Conservation (phyloP, 768 basidiomycete species). For the Lactarius quietus region DNA sequence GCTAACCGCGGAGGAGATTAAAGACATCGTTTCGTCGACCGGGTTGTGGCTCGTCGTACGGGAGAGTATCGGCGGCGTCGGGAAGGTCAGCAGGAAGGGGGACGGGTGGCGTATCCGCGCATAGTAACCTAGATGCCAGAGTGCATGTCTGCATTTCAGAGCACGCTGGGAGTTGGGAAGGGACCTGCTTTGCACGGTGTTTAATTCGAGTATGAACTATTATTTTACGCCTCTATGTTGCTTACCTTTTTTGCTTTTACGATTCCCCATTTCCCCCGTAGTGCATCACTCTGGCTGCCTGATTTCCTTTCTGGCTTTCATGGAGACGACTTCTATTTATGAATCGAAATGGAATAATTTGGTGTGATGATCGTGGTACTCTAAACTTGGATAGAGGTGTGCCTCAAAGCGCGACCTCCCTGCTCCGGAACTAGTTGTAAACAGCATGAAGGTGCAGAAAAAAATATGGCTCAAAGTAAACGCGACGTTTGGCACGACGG, state of each 20-base stretch:
- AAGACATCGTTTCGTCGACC: slow-evolving; percentile 85
- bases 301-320: not conserved
- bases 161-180: not conserved
- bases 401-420: no score
- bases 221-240: not conserved
- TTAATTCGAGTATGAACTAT: not conserved
- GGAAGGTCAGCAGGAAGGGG: slow-evolving; percentile 71
- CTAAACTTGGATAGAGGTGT: no score
- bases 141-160: not conserved
- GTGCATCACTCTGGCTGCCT: not conserved
- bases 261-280: not conserved
- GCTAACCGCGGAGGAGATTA: slow-evolving; percentile 88
- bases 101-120: slow-evolving; percentile 75
- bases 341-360: not conserved
- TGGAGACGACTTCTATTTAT: not conserved
- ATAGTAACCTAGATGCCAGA: slow-evolving; percentile 31
- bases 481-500: not conserved
- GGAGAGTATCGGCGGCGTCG: slow-evolving; percentile 90
- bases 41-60: slow-evolving; percentile 89
- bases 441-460: no score
- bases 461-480: no score
- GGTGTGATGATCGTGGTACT: not conserved
- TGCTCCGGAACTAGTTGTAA: no score
- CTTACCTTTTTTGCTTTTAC: not conserved
- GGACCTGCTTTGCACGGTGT: not conserved